phyloP scores from a whole-genome alignment of 192 early-diverging fungal species.

The Backusella australiensis region DNA sequence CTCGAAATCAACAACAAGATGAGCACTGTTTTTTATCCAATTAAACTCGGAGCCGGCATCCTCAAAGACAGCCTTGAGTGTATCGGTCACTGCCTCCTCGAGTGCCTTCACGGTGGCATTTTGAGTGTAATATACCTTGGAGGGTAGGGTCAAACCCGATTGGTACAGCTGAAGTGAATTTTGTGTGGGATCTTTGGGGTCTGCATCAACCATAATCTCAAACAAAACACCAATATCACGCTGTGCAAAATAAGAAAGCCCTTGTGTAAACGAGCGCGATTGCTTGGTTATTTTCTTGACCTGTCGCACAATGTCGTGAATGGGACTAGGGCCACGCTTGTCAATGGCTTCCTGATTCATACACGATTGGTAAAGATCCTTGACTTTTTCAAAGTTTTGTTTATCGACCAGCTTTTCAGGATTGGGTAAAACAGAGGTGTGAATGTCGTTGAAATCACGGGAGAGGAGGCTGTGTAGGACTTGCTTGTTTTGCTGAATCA shows the following conservation, averaged over 20 bases:
- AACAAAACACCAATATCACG: conserved; percentile 42
- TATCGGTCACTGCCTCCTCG: conserved; percentile 40
- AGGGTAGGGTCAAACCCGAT: conserved; percentile 59
- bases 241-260: conserved; percentile 12
- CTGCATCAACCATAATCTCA: conserved; percentile 45
- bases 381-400: conserved; percentile 60
- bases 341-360: conserved; percentile 51
- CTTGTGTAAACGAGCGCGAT: background rate
- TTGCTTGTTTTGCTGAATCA: conserved; percentile 33
- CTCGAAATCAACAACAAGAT: conserved; percentile 60
- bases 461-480: conserved; percentile 45
- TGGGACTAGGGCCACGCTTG: conserved; percentile 38
- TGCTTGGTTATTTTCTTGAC: conserved; percentile 25
- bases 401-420: conserved; percentile 44
- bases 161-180: conserved; percentile 54
- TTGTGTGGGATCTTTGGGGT: conserved; percentile 56
- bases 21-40: conserved; percentile 15
- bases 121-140: conserved; percentile 65
- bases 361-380: conserved; percentile 57
- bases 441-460: conserved; percentile 35
- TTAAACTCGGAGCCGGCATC: conserved; percentile 1
- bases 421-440: conserved; percentile 32
- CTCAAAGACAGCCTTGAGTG: conserved; percentile 38
- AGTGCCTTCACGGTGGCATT: conserved; percentile 42
- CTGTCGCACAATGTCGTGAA: conserved; percentile 41